Conservation (phyloP, 306 rosid genomes). For the Abrus precatorius region DNA sequence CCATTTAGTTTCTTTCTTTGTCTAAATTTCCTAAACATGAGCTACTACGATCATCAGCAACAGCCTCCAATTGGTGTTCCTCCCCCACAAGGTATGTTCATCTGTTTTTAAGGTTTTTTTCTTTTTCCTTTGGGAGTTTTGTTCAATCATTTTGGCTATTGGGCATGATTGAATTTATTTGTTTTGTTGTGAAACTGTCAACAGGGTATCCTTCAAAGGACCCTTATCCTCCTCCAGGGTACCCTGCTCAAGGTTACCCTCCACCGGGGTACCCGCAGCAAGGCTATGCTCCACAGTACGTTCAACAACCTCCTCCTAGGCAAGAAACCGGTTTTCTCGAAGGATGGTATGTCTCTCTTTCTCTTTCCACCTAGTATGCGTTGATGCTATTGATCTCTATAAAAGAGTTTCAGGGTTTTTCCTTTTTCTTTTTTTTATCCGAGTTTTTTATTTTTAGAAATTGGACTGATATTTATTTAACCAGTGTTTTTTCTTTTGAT, state of each 20-base stretch:
- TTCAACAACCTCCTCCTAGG: slow-evolving; percentile 53
- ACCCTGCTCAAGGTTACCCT: slow-evolving; percentile 65
- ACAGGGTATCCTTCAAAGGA: slow-evolving; percentile 24
- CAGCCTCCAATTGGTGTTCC: slow-evolving; percentile 71
- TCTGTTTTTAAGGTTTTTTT: neutral
- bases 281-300: slow-evolving; percentile 55
- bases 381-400: neutral
- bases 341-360: slow-evolving; percentile 56
- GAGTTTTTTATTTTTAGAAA: neutral
- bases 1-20: neutral
- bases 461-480: slow-evolving; percentile 4
- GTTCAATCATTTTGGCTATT: neutral
- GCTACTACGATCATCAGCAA: slow-evolving; percentile 63
- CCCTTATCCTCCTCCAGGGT: slow-evolving; percentile 53
- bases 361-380: neutral
- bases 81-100: slow-evolving; percentile 64
- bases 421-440: neutral
- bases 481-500: neutral
- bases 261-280: slow-evolving; percentile 49
- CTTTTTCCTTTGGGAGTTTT: neutral
- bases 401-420: neutral
- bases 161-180: neutral
- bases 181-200: neutral
- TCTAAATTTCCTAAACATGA: slow-evolving; percentile 41
- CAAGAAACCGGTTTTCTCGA: slow-evolving; percentile 60